Evolutionary conservation across 306 rosid species (phyloP), one percentile per base, ranked within the genome.

Genomic region (Geum urbanum): DNA sequence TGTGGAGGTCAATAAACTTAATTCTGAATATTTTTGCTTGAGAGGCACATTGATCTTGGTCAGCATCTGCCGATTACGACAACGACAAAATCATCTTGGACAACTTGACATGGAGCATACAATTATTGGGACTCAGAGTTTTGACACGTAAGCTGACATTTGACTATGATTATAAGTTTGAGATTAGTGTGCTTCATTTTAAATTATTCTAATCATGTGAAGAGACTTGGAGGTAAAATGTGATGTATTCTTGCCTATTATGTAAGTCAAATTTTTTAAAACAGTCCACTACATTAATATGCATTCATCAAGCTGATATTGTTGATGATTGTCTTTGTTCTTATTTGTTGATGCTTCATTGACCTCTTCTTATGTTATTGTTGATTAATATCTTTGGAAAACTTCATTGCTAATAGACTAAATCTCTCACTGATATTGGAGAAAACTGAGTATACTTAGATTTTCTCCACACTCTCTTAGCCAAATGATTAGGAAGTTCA

Each of bases 41-140:
- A 94, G 96, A 94, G 98, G 83, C 98, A 94, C 88, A 90, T 94
- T 76, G 81, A 94, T 83, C 90, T 94, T 32, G 98, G 97, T 72
- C 91, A 90, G 62, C 96, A 94, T 81, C 82, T 94, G 77, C 69
- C 95, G 76, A 71, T 90, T 54, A 87, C 87, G 15, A 84, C 84
- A 83, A 90, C 97, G 11, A 85, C 94, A 74, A 94, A 90, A 86
- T 84, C 89, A 81, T 78, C 92, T 49, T 44, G 95, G 94, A 74
- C 88, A 86, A 79, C 97, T 94, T 71, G 98, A 94, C 80, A 90
- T 94, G 91, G 96, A 94, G 71, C 98, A 94, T 79, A 94, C 98
- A 64, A 78, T 94, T 70, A 52, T 94, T 41, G 97, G 90, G 87
- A 85, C 87, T 73, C 88, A 90, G 80, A 87, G 92, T 80, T 90